Base-by-base conservation (phyloP, 2,329 filamentous ascomycete genomes). In the Pezicula radicicola region DNA sequence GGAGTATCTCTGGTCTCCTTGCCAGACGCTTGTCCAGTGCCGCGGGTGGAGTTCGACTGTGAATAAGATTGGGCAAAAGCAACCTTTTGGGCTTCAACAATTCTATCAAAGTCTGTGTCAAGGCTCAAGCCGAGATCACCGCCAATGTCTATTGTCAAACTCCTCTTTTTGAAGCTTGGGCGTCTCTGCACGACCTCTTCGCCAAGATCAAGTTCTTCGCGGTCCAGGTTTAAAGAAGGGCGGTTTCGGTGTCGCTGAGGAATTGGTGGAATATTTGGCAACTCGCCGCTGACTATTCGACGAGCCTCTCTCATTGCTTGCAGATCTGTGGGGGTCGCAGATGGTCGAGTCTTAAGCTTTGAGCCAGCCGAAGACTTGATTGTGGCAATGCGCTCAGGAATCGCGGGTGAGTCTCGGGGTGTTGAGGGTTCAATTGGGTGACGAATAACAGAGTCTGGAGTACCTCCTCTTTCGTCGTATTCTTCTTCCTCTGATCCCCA, bases 11-110 rank as follows among this genome's bases (percentile, higher is more conserved):
- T 53, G 16, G 36, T 19, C 42, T 45, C 21, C 42, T 45, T 45
- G 28, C 44, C 49, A 69, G 75, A 76, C 73, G 66, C 73, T 78
- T 77, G 76, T 76, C 74, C 73, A 59, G 66, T 53, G 42, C 49
- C 37, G 48, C 45, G 45, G 41, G 54, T 56, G 37, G 27, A 57
- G 55, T 48, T 48, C 46, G 52, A 60, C 44, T 54, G 55, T 53
- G 50, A 62, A 64, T 46, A 57, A 59, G 52, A 63, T 55, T 59
- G 60, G 61, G 62, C 40, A 62, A 79, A 82, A 74, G 77, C 76
- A 80, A 97, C 92, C 91, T 97, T 97, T 88, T 97, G 92, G 68
- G 87, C 82, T 74, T 97, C 91, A 63, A 97, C 95, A 51, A 97
- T 89, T 55, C 93, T 84, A 65, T 97, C 91, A 71, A 97, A 97